Conservation (phyloP, 352 stramenopile genomes). For the Globisporangium abappressorium region DNA sequence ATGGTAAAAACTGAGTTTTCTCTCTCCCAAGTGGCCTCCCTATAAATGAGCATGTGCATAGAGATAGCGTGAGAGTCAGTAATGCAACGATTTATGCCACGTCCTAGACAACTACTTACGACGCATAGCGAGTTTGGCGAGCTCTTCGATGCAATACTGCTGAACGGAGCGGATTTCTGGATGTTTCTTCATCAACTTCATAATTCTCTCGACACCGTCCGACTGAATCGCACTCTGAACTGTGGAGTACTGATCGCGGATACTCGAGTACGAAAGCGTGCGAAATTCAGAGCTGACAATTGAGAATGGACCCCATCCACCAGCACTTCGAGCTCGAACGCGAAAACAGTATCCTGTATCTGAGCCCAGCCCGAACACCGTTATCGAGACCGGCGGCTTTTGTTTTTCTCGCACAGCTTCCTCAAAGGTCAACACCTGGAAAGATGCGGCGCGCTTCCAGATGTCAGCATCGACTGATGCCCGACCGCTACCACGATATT, state of each 20-base stretch:
- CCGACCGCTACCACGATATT: constrained; percentile 44
- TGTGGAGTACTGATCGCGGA: constrained; percentile 31
- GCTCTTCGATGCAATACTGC: constrained; percentile 31
- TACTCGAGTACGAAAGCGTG: constrained; percentile 34
- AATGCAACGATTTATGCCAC: neutral
- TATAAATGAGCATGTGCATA: neutral
- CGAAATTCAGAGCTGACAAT: constrained; percentile 29
- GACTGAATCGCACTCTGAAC: constrained; percentile 22
- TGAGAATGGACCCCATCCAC: constrained; percentile 68
- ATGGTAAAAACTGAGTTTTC: constrained; percentile 16
- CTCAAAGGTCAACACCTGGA: constrained; percentile 59
- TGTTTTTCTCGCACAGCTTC: constrained; percentile 29
- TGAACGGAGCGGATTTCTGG: constrained; percentile 32
- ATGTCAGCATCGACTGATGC: constrained; percentile 24
- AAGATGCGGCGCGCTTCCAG: constrained; percentile 54
- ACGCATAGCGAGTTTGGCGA: constrained; percentile 42
- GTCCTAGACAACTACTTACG: constrained; percentile 13
- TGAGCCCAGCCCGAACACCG: constrained; percentile 32
- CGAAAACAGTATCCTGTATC: constrained; percentile 64
- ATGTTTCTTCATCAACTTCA: constrained; percentile 45
- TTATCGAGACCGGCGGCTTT: constrained; percentile 26
- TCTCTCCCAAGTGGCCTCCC: neutral
- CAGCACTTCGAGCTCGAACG: constrained; percentile 47
- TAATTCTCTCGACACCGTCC: constrained; percentile 23
- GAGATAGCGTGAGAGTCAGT: neutral